These are phyloP conservation scores for Aspergillus arachidicola DNA, from an alignment of 2,329 filamentous ascomycete species.

Conservation along the genomic window DNA sequence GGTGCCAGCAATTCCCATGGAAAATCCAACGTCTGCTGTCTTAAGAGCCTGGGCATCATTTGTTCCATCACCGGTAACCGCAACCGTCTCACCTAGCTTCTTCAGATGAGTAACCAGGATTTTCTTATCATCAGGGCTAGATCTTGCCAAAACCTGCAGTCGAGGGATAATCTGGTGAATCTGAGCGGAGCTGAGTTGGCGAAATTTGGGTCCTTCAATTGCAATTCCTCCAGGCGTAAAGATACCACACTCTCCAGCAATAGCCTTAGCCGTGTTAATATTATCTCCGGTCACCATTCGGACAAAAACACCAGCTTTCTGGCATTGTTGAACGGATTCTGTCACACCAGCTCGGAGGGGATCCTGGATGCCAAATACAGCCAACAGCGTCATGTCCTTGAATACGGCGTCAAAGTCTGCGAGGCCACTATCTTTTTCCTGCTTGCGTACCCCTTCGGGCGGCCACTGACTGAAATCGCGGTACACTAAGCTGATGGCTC, in stretches of 20 bases:
- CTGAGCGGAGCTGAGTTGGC: conserved; percentile 67
- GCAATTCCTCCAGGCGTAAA: conserved; percentile 68
- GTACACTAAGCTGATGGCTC: conserved; percentile 83
- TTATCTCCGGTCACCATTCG: conserved; percentile 89
- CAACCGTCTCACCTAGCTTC: conserved; percentile 74
- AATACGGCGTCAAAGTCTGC: conserved; percentile 70
- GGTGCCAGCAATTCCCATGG: conserved; percentile 81
- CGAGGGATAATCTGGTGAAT: conserved; percentile 69
- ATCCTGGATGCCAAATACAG: conserved; percentile 79
- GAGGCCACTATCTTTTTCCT: conserved; percentile 62
- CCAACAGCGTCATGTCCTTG: conserved; percentile 67
- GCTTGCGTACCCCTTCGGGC: conserved; percentile 61
- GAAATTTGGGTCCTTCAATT: conserved; percentile 78
- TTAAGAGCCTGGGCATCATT: conserved; percentile 82
- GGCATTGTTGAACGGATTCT: conserved; percentile 72
- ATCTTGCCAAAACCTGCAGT: conserved; percentile 71
- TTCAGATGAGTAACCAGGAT: conserved; percentile 72
- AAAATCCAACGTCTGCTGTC: conserved; percentile 80
- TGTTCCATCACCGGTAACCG: conserved; percentile 81
- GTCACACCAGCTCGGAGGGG: conserved; percentile 74
- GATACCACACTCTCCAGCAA: conserved; percentile 78
- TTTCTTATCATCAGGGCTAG: conserved; percentile 76
- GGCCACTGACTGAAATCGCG: conserved; percentile 86
- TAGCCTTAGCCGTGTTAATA: conserved; percentile 75
- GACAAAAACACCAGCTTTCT: conserved; percentile 75